Percentiles rank a stretch among this genome's conserved stretches.
phyloP scores from a whole-genome alignment of 331 rosid genomes.

The Erythrophleum ivorense region DNA sequence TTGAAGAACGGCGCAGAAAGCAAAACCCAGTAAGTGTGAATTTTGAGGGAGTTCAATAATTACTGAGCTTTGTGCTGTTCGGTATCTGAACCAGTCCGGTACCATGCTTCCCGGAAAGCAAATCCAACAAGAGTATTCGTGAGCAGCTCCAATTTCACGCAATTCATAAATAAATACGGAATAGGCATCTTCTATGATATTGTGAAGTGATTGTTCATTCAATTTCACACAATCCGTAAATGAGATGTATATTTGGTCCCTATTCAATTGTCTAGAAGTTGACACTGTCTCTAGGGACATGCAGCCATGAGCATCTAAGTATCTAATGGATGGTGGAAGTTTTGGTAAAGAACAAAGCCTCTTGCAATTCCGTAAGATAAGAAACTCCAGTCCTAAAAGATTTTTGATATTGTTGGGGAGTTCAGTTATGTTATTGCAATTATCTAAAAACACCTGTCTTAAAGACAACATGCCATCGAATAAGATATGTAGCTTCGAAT shows the following conservation, averaged over 20 bases:
- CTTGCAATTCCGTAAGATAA: neutral
- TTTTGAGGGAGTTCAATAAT: neutral
- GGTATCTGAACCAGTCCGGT: conserved; percentile 3
- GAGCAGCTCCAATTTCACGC: neutral
- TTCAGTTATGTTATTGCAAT: neutral
- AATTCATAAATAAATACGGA: neutral
- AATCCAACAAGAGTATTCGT: neutral
- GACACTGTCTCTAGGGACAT: neutral
- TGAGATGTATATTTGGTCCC: neutral
- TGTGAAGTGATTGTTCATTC: neutral
- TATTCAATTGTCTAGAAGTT: neutral
- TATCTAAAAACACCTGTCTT: neutral
- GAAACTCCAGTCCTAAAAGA: neutral
- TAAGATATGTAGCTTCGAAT: neutral
- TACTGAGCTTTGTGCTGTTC: neutral
- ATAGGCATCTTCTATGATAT: neutral
- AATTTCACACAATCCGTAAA: neutral
- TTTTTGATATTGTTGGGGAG: conserved; percentile 3
- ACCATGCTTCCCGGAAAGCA: neutral
- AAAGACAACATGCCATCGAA: neutral
- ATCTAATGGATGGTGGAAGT: neutral
- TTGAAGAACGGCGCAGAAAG: neutral
- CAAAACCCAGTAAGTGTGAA: neutral
- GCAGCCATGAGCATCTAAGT: conserved; percentile 3
- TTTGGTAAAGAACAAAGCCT: conserved; percentile 26